phyloP scores from a whole-genome alignment of 2,329 filamentous ascomycete genomes.

The Pseudocercospora macadamiae region DNA sequence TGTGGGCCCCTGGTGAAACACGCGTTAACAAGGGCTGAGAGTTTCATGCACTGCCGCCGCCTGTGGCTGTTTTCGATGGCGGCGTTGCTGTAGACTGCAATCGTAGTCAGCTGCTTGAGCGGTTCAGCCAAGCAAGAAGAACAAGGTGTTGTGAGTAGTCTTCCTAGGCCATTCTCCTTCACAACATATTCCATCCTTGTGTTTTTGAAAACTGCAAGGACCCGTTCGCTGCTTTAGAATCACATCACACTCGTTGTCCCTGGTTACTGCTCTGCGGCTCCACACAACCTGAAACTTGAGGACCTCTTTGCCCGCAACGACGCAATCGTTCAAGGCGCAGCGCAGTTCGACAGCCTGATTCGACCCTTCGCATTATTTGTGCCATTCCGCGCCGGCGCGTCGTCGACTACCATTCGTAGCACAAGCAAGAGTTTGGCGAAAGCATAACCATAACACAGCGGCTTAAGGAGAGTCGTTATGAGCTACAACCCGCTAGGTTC shows the following conservation, averaged over 20 bases:
- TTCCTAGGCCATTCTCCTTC: not conserved
- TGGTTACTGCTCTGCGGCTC: constrained; percentile 3
- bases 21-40: constrained; percentile 1
- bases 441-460: constrained; percentile 7
- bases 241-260: constrained; percentile 5
- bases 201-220: not conserved
- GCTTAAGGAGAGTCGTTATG: constrained; percentile 14
- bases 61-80: not conserved
- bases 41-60: constrained; percentile 9
- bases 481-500: constrained; percentile 32
- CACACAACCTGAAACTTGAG: constrained; percentile 7
- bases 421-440: not conserved
- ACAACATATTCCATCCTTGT: not conserved
- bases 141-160: not conserved
- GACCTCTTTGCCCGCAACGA: constrained; percentile 15
- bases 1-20: not conserved
- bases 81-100: constrained; percentile 5
- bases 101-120: not conserved
- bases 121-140: not conserved
- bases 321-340: constrained; percentile 21
- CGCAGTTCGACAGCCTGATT: constrained; percentile 9
- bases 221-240: not conserved
- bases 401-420: constrained; percentile 8
- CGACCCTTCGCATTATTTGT: constrained; percentile 3
- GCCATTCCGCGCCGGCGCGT: constrained; percentile 7